Conservation (phyloP, 208 protist genomes). For the Crithidia sp. region DNA sequence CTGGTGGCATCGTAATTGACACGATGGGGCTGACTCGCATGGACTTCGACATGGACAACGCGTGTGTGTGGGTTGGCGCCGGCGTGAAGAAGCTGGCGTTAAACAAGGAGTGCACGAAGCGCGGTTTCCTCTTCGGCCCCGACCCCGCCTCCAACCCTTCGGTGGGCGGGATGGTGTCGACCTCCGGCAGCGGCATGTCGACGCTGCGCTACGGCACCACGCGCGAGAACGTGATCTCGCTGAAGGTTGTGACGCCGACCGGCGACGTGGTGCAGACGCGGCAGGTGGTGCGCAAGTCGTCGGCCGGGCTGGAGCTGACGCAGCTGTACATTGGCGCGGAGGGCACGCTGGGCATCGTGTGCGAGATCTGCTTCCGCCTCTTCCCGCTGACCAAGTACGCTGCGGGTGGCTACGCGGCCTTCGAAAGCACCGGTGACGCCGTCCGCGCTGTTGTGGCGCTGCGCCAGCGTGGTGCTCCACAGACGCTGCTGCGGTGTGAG, state of each 20-base stretch:
- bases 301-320: conserved; percentile 90
- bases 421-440: conserved; percentile 49
- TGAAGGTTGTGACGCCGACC: conserved; percentile 62
- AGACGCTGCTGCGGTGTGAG: conserved; percentile 75
- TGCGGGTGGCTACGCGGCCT: conserved; percentile 51
- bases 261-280: conserved; percentile 68
- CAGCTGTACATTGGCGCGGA: conserved; percentile 90
- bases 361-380: conserved; percentile 77
- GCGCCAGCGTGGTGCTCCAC: conserved; percentile 46
- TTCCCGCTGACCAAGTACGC: conserved; percentile 46
- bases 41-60: conserved; percentile 54
- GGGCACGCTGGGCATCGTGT: conserved; percentile 89
- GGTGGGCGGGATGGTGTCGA: conserved; percentile 79
- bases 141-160: conserved; percentile 62
- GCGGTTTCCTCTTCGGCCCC: conserved; percentile 61
- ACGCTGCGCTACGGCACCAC: conserved; percentile 87
- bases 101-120: too few relatives aligned
- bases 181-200: conserved; percentile 74
- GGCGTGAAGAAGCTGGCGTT: conserved; percentile 64
- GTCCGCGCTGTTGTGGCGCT: conserved; percentile 57
- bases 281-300: conserved; percentile 82
- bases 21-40: conserved; percentile 38
- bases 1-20: conserved; percentile 66
- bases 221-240: conserved; percentile 74
- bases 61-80: conserved; percentile 68